Percentiles rank a stretch among this genome's conserved stretches.
phyloP scores from a whole-genome alignment of 2,329 filamentous ascomycete species.

The Lasiodiplodia hormozganensis region DNA sequence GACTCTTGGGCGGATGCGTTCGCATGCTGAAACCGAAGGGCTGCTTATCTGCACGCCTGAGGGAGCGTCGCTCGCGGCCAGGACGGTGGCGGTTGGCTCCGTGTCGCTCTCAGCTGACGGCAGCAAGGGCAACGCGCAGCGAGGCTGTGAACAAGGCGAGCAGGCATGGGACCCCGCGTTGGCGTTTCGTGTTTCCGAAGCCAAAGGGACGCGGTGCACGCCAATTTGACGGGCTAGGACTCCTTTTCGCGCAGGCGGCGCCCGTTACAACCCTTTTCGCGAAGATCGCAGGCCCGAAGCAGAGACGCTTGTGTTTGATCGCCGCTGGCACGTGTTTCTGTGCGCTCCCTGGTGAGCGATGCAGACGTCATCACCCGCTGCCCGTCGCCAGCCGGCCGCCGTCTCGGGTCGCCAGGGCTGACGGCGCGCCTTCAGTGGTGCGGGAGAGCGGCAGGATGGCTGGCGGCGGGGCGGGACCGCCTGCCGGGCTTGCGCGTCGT shows the following conservation, averaged over 20 bases:
- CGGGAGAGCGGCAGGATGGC: background rate
- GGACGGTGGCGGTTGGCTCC: no score
- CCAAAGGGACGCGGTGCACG: background rate
- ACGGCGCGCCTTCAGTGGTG: constrained; percentile 1
- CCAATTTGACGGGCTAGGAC: constrained; percentile 7
- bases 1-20: constrained; percentile 5
- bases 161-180: constrained; percentile 1
- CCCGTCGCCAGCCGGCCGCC: background rate
- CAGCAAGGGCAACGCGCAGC: background rate
- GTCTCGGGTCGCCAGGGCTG: constrained; percentile 10
- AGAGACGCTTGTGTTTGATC: constrained; percentile 23
- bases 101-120: constrained; percentile 17
- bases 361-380: constrained; percentile 7
- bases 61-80: no score
- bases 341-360: constrained; percentile 5
- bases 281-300: constrained; percentile 6
- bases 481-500: constrained; percentile 5
- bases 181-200: constrained; percentile 21
- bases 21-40: constrained; percentile 15
- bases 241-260: constrained; percentile 14
- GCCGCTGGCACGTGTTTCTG: constrained; percentile 11
- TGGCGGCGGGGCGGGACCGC: background rate
- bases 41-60: constrained; percentile 24
- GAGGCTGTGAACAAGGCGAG: constrained; percentile 6
- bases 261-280: constrained; percentile 10